phyloP scores from a whole-genome alignment of 1,139 yeast species.

The Suhomyces panamericanus region DNA sequence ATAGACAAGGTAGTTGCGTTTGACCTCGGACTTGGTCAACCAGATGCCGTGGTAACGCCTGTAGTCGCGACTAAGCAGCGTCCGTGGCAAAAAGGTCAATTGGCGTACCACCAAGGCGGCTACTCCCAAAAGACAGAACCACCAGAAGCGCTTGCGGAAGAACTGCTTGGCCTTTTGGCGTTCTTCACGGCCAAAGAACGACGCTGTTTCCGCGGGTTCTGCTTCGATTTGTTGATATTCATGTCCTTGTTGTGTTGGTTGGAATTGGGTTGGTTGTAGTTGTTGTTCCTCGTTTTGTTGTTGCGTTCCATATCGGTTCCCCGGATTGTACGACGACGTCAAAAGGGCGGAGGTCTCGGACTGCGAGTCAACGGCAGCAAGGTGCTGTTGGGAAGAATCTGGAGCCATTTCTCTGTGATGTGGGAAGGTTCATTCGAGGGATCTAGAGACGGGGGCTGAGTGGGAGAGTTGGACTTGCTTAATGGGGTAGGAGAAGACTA shows the following conservation, averaged over 20 bases:
- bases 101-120: conserved; percentile 57
- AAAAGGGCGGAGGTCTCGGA: conserved; percentile 5
- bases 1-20: conserved; percentile 39
- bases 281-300: not conserved
- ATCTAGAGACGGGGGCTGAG: not conserved
- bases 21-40: conserved; percentile 63
- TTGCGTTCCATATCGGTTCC: not conserved
- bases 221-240: not conserved
- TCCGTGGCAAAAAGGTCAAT: conserved; percentile 78
- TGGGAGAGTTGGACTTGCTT: not conserved
- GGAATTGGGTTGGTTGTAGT: too few relatives aligned
- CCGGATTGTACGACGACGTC: not conserved
- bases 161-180: conserved; percentile 1
- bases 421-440: conserved; percentile 1
- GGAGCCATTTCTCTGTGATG: not conserved
- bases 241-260: not conserved
- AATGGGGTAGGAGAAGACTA: not conserved
- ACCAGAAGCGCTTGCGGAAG: conserved; percentile 41
- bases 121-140: conserved; percentile 55
- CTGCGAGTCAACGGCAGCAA: not conserved
- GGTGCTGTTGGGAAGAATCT: not conserved
- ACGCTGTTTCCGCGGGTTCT: not conserved
- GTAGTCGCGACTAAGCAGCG: conserved; percentile 82
- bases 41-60: conserved; percentile 69
- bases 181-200: not conserved